These are phyloP conservation scores for Fistulinella cinereoalba DNA, from an alignment of 1,284 basidiomycete genomes.

Conservation along the genomic window DNA sequence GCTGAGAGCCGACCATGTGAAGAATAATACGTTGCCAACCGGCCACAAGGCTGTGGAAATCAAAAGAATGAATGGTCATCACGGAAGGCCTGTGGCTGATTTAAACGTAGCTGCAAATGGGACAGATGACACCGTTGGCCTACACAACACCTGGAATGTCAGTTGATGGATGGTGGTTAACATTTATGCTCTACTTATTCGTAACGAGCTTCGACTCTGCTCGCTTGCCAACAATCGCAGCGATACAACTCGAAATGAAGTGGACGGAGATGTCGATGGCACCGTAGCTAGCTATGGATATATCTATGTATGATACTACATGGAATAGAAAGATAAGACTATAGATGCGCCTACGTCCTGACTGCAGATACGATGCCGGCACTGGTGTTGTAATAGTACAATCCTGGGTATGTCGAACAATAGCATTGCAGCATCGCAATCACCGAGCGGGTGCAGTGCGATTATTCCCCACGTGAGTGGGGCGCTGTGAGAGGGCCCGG, in stretches of 20 bases:
- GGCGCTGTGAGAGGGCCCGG: slow-evolving; percentile 60
- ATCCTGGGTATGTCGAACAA: neutral
- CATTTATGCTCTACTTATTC: slow-evolving; percentile 1
- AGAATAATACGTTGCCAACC: slow-evolving; percentile 41
- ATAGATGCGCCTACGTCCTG: slow-evolving; percentile 2
- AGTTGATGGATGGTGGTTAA: slow-evolving; percentile 20
- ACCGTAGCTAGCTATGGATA: slow-evolving; percentile 6
- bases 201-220: neutral
- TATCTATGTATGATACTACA: slow-evolving; percentile 16
- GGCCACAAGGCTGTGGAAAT: slow-evolving; percentile 36
- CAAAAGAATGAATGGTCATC: slow-evolving; percentile 33
- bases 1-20: slow-evolving; percentile 83
- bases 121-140: slow-evolving; percentile 70
- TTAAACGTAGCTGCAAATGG: slow-evolving; percentile 50
- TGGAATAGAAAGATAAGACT: slow-evolving; percentile 12
- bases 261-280: neutral
- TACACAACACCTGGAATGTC: slow-evolving; percentile 67
- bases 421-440: slow-evolving; percentile 11
- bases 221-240: slow-evolving; percentile 2
- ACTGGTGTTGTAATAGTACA: too few species aligned
- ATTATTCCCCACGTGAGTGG: slow-evolving; percentile 30
- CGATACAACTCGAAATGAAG: too few species aligned
- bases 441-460: slow-evolving; percentile 25
- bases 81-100: slow-evolving; percentile 25
- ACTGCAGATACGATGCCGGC: slow-evolving; percentile 10